Evolutionary conservation across 768 basidiomycete species (phyloP).

Genomic region (Serendipita vermifera): DNA sequence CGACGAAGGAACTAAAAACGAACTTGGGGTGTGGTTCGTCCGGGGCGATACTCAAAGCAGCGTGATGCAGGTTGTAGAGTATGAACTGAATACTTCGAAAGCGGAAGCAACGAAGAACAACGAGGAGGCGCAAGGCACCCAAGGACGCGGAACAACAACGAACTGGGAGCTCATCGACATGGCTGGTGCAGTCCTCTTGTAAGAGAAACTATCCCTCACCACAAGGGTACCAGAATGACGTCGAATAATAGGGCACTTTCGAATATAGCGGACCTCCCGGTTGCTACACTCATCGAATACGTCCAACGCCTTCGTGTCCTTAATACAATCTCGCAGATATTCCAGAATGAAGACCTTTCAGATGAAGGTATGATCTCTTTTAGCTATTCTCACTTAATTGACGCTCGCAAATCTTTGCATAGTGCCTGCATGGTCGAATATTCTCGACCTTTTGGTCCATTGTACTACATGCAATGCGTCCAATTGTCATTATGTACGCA

Average conservation of each 20-base stretch:
- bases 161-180: conserved; percentile 6
- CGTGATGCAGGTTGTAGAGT: no score
- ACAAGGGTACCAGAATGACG: no score
- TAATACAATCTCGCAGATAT: background rate
- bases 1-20: background rate
- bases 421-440: background rate
- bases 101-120: no score
- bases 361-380: no score
- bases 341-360: no score
- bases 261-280: background rate
- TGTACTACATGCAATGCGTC: conserved; percentile 2
- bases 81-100: no score
- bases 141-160: no score
- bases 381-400: no score
- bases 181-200: background rate
- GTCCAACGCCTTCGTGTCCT: background rate
- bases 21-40: conserved; percentile 1
- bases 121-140: no score
- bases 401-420: no score
- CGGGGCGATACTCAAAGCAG: no score
- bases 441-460: conserved; percentile 1
- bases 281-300: conserved; percentile 6
- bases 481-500: conserved; percentile 3
- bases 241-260: background rate
- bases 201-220: no score